phyloP scores from a whole-genome alignment of 2,329 filamentous ascomycete species.

The Lachnellula willkommii region DNA sequence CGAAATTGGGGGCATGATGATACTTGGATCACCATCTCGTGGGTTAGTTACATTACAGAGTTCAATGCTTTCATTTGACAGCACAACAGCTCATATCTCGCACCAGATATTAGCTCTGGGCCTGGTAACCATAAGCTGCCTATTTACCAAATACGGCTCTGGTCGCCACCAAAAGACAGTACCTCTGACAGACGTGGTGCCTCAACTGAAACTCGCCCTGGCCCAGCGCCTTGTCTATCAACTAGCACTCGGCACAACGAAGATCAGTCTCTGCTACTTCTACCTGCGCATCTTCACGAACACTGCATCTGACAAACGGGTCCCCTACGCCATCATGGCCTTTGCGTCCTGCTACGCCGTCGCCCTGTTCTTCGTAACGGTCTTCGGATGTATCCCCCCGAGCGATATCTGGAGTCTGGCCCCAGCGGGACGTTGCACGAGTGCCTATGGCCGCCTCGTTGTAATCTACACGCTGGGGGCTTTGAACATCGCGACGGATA shows the following conservation, averaged over 20 bases:
- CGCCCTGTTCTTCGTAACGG: slow-evolving; percentile 8
- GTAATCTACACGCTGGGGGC: neutral
- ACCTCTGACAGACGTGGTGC: neutral
- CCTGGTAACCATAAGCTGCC: slow-evolving; percentile 5
- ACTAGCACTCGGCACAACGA: slow-evolving; percentile 6
- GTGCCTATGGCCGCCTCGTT: slow-evolving; percentile 1
- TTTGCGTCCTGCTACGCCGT: slow-evolving; percentile 7
- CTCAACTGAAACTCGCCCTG: slow-evolving; percentile 4
- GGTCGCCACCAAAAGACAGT: slow-evolving; percentile 1
- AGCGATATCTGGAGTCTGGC: slow-evolving; percentile 11
- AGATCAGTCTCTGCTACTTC: slow-evolving; percentile 9
- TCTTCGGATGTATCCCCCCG: slow-evolving; percentile 16
- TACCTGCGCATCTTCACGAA: slow-evolving; percentile 14
- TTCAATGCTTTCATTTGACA: no score
- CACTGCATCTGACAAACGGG: neutral
- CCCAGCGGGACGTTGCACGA: slow-evolving; percentile 5
- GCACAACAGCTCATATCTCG: no score
- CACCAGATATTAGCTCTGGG: slow-evolving; percentile 4
- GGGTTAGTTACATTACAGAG: slow-evolving; percentile 4
- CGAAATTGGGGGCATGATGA: slow-evolving; percentile 16
- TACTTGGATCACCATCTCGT: slow-evolving; percentile 13
- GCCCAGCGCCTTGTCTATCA: slow-evolving; percentile 3
- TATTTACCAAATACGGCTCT: slow-evolving; percentile 4
- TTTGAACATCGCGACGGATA: slow-evolving; percentile 14
- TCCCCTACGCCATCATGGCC: neutral